Conservation (phyloP, 257 asterid genomes). For the Echites panduratus region DNA sequence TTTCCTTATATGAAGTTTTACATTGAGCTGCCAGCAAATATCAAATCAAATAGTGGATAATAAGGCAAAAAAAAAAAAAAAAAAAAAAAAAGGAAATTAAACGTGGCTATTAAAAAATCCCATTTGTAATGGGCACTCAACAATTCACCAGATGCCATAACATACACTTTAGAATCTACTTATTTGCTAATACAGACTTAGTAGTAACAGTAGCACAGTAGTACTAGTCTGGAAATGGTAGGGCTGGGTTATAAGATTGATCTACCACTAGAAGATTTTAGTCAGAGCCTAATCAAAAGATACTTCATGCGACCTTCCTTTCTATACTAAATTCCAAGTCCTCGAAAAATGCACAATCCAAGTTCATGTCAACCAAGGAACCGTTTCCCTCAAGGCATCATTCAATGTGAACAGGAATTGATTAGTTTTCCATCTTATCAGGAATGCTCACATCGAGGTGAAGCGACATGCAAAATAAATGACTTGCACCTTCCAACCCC, state of each 20-base stretch:
- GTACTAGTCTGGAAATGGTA: no score
- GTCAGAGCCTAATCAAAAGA: background rate
- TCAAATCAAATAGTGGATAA: no score
- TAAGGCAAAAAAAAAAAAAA: no score
- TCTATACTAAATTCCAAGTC: background rate
- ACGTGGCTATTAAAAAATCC: no score
- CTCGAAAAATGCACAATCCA: constrained; percentile 14
- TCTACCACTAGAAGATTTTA: background rate
- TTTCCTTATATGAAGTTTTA: no score
- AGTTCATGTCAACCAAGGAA: constrained; percentile 2
- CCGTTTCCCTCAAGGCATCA: background rate
- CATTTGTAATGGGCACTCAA: no score
- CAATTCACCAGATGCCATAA: no score
- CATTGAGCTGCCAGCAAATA: no score
- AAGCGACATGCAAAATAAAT: constrained; percentile 22
- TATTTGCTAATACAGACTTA: background rate
- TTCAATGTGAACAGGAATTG: background rate
- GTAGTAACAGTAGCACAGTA: background rate
- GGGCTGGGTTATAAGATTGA: background rate
- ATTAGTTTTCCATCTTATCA: constrained; percentile 25
- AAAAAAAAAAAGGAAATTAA: no score
- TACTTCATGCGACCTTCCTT: background rate
- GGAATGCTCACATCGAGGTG: constrained; percentile 57
- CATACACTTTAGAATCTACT: no score
- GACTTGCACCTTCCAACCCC: constrained; percentile 4